Evolutionary conservation across 768 basidiomycete genomes (phyloP).

Genomic region (Kwoniella sp.): DNA sequence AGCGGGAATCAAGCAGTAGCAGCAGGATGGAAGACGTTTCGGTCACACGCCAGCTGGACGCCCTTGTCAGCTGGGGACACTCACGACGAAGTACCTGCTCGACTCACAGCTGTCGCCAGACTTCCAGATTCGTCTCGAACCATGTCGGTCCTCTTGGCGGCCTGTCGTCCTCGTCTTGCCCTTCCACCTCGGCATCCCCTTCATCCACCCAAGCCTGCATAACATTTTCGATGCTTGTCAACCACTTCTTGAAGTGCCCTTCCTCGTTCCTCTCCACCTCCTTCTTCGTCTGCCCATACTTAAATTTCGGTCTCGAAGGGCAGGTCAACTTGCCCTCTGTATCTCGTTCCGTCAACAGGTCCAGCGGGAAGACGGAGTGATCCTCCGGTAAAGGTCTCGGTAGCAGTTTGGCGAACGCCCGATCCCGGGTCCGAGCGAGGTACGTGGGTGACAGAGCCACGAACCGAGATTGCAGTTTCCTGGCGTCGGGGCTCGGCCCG

Average conservation of each 20-base stretch:
- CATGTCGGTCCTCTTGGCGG: conserved; percentile 67
- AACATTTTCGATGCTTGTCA: conserved; percentile 60
- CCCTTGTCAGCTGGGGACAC: not conserved
- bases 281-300: conserved; percentile 75
- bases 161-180: too few species aligned
- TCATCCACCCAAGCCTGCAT: conserved; percentile 55
- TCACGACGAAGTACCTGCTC: not conserved
- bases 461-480: conserved; percentile 36
- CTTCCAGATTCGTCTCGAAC: conserved; percentile 95
- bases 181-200: conserved; percentile 18
- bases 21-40: conserved; percentile 92
- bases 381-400: conserved; percentile 33
- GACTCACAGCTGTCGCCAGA: conserved; percentile 81
- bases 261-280: conserved; percentile 90
- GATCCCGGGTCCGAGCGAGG: conserved; percentile 32
- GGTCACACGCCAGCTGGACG: conserved; percentile 74
- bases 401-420: conserved; percentile 34
- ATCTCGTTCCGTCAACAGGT: conserved; percentile 30
- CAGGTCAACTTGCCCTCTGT: conserved; percentile 49
- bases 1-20: conserved; percentile 93
- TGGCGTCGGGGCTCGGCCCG: not conserved
- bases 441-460: conserved; percentile 37
- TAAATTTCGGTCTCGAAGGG: conserved; percentile 79
- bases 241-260: conserved; percentile 74
- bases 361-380: conserved; percentile 27